Conservation (phyloP, 352 stramenopile species). For the Blastocystis sp. region DNA sequence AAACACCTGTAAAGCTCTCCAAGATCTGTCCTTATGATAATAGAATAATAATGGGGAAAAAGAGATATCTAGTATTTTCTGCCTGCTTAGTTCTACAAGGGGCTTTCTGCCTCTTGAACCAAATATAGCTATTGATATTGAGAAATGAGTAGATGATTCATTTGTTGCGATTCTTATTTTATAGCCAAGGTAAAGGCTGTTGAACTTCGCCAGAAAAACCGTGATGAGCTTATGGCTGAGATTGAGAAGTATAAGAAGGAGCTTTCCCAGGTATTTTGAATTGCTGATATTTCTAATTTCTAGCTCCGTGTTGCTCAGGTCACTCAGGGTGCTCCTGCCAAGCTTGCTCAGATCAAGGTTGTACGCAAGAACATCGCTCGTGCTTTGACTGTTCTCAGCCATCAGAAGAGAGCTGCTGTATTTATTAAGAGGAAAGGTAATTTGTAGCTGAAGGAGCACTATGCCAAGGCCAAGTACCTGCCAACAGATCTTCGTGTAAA, state of each 20-base stretch:
- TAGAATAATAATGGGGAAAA: no score
- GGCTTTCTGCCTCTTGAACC: background rate
- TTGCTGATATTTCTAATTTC: background rate
- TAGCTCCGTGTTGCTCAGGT: conserved; percentile 97
- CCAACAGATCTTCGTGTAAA: conserved; percentile 95
- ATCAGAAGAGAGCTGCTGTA: conserved; percentile 92
- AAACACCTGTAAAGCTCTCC: no score
- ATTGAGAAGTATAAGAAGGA: conserved; percentile 97
- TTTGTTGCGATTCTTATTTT: conserved; percentile 65
- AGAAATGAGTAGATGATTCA: conserved; percentile 43
- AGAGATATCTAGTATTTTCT: no score
- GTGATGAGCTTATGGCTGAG: conserved; percentile 94
- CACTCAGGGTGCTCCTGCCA: conserved; percentile 93
- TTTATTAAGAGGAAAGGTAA: background rate
- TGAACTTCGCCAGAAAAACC: conserved; percentile 92
- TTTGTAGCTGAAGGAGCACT: conserved; percentile 83
- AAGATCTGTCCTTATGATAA: no score
- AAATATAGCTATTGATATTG: conserved; percentile 46
- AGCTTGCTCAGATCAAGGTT: conserved; percentile 98
- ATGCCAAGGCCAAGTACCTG: conserved; percentile 90
- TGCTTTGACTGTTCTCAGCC: conserved; percentile 98
- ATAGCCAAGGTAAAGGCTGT: conserved; percentile 91
- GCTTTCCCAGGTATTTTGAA: conserved; percentile 78
- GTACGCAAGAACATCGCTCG: conserved; percentile 98
- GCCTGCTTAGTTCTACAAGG: background rate